These are phyloP conservation scores for Omphalotus guepiniiformis DNA, from an alignment of 768 basidiomycete genomes.

Conservation along the genomic window DNA sequence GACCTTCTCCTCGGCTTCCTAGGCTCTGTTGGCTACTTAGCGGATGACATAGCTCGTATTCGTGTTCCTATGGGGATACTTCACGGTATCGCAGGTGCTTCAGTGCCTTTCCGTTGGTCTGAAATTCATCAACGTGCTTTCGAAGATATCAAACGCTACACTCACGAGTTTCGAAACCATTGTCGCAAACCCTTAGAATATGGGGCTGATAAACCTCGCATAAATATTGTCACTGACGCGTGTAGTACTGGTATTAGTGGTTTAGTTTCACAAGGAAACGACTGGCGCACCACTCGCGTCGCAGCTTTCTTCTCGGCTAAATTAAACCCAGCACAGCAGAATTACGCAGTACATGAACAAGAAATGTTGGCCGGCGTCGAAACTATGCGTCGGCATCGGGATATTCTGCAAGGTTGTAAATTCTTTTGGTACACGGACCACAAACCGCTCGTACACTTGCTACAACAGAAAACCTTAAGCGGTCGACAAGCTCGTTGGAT, in stretches of 20 bases:
- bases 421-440: constrained; percentile 32
- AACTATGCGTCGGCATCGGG: constrained; percentile 25
- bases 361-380: constrained; percentile 36
- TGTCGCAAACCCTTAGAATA: constrained; percentile 10
- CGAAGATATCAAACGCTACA: constrained; percentile 27
- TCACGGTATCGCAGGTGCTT: constrained; percentile 18
- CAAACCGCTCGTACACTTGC: constrained; percentile 26
- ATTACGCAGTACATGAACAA: constrained; percentile 27
- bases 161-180: constrained; percentile 3
- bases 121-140: constrained; percentile 30
- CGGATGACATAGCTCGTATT: constrained; percentile 26
- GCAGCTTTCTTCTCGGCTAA: constrained; percentile 15
- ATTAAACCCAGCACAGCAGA: constrained; percentile 16
- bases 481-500: constrained; percentile 22
- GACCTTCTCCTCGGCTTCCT: constrained; percentile 31
- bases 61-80: constrained; percentile 36
- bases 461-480: constrained; percentile 29
- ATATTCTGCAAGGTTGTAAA: constrained; percentile 23
- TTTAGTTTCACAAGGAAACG: not conserved
- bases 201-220: not conserved
- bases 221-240: constrained; percentile 14
- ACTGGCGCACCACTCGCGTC: constrained; percentile 14
- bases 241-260: constrained; percentile 7
- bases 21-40: constrained; percentile 26
- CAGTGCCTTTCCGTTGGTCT: constrained; percentile 22